Evolutionary conservation across 371 early-diverging fungal genomes (phyloP).

Genomic region (Mucor sp.): DNA sequence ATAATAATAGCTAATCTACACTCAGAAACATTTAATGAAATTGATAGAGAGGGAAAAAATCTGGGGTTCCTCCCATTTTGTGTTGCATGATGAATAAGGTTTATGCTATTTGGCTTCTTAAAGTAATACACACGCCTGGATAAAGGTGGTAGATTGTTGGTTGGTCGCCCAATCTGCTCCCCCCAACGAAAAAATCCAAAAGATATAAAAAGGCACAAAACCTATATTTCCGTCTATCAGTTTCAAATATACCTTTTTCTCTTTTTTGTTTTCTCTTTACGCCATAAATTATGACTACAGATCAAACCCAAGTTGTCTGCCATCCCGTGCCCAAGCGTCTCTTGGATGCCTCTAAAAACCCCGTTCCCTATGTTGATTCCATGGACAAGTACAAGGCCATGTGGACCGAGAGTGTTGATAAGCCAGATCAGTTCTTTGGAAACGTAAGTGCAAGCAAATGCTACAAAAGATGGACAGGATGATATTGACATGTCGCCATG

Average conservation of each 20-base stretch:
- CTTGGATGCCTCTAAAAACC: conserved; percentile 49
- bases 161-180: background rate
- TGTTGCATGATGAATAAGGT: conserved; percentile 10
- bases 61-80: conserved; percentile 15
- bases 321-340: conserved; percentile 55
- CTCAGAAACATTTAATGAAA: conserved; percentile 6
- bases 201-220: conserved; percentile 11
- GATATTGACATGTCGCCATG: background rate
- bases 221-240: background rate
- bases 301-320: conserved; percentile 5
- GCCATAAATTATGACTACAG: conserved; percentile 18
- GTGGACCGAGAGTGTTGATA: conserved; percentile 73
- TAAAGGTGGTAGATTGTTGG: background rate
- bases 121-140: conserved; percentile 1
- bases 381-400: conserved; percentile 73
- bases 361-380: conserved; percentile 67
- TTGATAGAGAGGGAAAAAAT: background rate
- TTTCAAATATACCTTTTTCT: background rate
- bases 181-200: conserved; percentile 16
- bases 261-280: background rate
- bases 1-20: background rate
- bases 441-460: conserved; percentile 52
- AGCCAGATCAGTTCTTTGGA: conserved; percentile 80
- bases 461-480: background rate
- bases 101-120: background rate